Base-by-base conservation (phyloP, 345 rosid genomes). In the Durio zibethinus region DNA sequence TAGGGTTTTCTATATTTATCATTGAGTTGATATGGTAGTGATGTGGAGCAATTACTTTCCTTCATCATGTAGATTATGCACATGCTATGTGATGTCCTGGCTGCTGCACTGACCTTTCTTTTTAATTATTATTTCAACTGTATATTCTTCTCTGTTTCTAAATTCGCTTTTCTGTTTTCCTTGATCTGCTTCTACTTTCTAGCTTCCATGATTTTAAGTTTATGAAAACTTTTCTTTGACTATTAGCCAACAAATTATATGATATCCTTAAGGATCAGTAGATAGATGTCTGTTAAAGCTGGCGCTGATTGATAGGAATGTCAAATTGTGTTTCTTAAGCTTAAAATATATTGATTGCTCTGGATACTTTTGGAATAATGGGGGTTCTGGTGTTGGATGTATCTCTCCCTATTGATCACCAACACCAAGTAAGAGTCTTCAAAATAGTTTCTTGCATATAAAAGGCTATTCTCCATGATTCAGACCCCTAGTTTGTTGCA, bases 1-100 rank as follows among this genome's bases (percentile, higher is more conserved):
- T 96, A 52, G 21, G 57, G 57, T 31, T 59, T 83, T 72, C 7
- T 62, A 42, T 25, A 4, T 71, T 1, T 38, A 18, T 31, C 3
- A 2, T n/a, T 53, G 10, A 50, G 21, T 50, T 76, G 47, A 20
- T 48, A 23, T 48, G 23, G 35, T 5, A 29, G 42, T 63, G 35
- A 75, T 61, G 61, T 7, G 18, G 7, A 10, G 10, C 16, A 52
- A 16, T 15, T 31, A 8, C 33, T 10, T 68, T 68, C 27, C 4
- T n/a, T 20, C 23, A 9, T 23, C 72, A 23, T 25, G 5, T 68
- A 43, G 35, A 43, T 23, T 68, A 43, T 43, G 5, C 43, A 25
- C 31, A 20, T 68, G 33, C 10, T 68, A 15, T 68, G 33, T 23
- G 12, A 68, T 29, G 10, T 29, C 27, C 8, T 48, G 9, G 23